Evolutionary conservation across 805 yeast species (phyloP), one percentile per base, ranked within the genome.

Genomic region (Ogataea methylovora): DNA sequence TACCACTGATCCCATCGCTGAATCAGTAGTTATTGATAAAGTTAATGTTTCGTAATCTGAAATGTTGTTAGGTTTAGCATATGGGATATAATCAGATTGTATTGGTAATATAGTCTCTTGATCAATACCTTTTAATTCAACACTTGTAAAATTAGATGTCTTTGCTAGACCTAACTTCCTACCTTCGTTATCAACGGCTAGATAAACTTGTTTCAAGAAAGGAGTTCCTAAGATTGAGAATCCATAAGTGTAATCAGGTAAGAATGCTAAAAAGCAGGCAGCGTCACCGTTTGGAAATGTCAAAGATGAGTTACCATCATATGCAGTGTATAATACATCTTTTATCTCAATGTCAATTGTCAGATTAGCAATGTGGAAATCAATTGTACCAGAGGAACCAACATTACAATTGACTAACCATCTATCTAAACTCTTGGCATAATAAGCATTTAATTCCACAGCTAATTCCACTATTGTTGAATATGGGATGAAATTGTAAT

Each of bases 331-430:
- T 6, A 80, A 41, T 28, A 80, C 55, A 26, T 70, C 65, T 8
- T 55, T 49, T 17, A 81, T 49, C 1, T 83, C 77, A 11, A 76
- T 61, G 21, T 59, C 50, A 16, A 83, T 58, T 0, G 62, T 50
- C 27, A 76, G 52, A 26, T 71, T 67, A 12, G 77, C 82, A 46
- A 83, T 63, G 15, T 58, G 44, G 48, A 80, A 69, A 31, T 68
- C 63, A 8, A 83, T 35, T 0, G 67, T 56, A 2, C 84, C 86
- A 17, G 67, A 54, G 4, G 55, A 45, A 1, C 64, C 67, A 12
- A 79, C 57, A 10, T 68, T 56, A 58, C 92, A 83, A 38, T 70
- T 69, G 11, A 79, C 78, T 12, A 79, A 45, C 90, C 90, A 83
- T 13, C 67, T 46, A 17, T 59, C 61, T 6, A 63, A 47, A 5